These are phyloP conservation scores for Wickerhamomyces xylosicus DNA, from an alignment of 805 yeast species.

Conservation along the genomic window DNA sequence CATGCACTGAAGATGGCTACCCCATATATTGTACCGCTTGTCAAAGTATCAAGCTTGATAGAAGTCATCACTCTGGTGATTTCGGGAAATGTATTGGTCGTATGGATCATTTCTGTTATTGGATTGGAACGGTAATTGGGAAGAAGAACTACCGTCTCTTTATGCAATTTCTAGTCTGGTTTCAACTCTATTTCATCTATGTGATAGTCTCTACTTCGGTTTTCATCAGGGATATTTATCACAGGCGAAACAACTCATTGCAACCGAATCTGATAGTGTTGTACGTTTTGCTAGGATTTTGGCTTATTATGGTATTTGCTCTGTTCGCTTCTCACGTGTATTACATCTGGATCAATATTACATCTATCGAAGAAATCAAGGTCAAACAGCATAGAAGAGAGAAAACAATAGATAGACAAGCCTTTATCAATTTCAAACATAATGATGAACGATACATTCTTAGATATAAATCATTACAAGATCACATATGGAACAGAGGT, in stretches of 20 bases:
- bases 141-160: constrained; percentile 53
- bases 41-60: constrained; percentile 48
- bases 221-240: too few relatives aligned
- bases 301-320: constrained; percentile 33
- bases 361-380: constrained; percentile 51
- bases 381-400: constrained; percentile 21
- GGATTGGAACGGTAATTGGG: constrained; percentile 70
- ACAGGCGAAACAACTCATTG: constrained; percentile 16
- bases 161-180: constrained; percentile 35
- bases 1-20: constrained; percentile 63
- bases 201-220: constrained; percentile 28
- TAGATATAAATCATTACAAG: constrained; percentile 10
- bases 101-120: constrained; percentile 79
- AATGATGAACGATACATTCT: constrained; percentile 33
- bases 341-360: constrained; percentile 37
- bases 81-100: constrained; percentile 49
- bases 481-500: constrained; percentile 14
- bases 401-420: constrained; percentile 10
- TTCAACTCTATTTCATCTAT: constrained; percentile 27
- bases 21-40: constrained; percentile 72
- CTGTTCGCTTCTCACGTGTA: constrained; percentile 32
- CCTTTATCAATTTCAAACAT: constrained; percentile 20
- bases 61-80: constrained; percentile 63
- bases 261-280: constrained; percentile 42
- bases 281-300: constrained; percentile 32